Evolutionary conservation across 2,329 filamentous ascomycete species (phyloP).

Genomic region (Diaporthe batatas): DNA sequence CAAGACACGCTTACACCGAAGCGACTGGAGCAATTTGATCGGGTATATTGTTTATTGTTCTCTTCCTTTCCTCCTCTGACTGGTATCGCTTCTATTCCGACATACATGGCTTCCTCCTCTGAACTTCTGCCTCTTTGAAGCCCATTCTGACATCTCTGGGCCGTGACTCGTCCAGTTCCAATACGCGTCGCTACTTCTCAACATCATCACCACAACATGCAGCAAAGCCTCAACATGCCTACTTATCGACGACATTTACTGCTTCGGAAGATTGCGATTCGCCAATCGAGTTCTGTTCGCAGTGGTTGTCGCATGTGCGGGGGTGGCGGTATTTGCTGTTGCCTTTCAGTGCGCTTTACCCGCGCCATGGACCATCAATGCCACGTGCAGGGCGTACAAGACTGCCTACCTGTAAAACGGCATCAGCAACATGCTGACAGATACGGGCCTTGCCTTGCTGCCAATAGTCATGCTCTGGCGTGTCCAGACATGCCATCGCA

Average conservation of each 20-base stretch:
- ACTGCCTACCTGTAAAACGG: neutral
- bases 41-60: neutral
- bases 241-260: neutral
- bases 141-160: neutral
- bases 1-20: neutral
- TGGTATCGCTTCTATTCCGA: too few species aligned
- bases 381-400: neutral
- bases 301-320: neutral
- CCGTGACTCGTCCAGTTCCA: neutral
- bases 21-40: neutral
- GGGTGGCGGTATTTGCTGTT: neutral
- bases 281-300: neutral
- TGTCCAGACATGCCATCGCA: neutral
- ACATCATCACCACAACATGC: constrained; percentile 1
- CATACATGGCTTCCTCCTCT: neutral
- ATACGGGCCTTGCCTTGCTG: neutral
- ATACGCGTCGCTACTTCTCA: neutral
- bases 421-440: neutral
- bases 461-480: constrained; percentile 2
- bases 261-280: neutral
- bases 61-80: neutral
- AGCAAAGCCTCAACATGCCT: neutral
- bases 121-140: neutral
- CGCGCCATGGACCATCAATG: neutral
- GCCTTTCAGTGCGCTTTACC: neutral